phyloP scores from a whole-genome alignment of 2,329 filamentous ascomycete species.

The Penicillium griseofulvum region DNA sequence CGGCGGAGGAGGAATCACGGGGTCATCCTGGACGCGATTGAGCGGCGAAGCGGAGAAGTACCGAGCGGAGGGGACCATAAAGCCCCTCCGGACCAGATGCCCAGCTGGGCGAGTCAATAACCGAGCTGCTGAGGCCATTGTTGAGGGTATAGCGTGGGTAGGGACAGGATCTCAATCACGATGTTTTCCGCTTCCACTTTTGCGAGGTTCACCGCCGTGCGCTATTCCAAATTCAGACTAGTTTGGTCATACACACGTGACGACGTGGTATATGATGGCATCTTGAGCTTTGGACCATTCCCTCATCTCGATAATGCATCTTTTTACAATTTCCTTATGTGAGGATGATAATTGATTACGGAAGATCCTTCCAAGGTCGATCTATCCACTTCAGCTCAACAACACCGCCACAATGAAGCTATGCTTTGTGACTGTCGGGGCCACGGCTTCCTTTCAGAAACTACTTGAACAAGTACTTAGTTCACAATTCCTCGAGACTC shows the following conservation, averaged over 20 bases:
- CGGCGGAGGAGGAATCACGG: conserved; percentile 28
- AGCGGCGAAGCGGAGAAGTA: conserved; percentile 37
- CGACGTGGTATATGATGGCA: neutral
- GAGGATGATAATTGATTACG: neutral
- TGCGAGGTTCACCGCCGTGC: conserved; percentile 14
- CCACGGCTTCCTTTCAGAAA: conserved; percentile 76
- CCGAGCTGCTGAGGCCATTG: conserved; percentile 42
- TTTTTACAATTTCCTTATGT: neutral
- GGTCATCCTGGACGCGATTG: conserved; percentile 35
- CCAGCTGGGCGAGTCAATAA: conserved; percentile 39
- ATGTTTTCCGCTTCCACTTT: conserved; percentile 22
- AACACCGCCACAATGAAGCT: conserved; percentile 30
- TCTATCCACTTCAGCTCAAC: neutral
- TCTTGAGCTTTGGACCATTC: neutral
- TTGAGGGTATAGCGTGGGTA: conserved; percentile 17
- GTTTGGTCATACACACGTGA: neutral
- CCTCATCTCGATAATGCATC: neutral
- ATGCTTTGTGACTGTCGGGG: conserved; percentile 88
- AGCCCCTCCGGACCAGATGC: conserved; percentile 32
- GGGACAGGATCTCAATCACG: conserved; percentile 11
- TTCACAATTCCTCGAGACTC: conserved; percentile 59
- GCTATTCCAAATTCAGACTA: neutral
- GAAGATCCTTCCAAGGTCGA: neutral
- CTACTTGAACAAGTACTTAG: conserved; percentile 67
- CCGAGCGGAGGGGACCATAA: conserved; percentile 25